Evolutionary conservation across 2,329 filamentous ascomycete genomes (phyloP), one percentile per base, ranked within the genome.

Genomic region (Stagonosporopsis chrysanthemi): DNA sequence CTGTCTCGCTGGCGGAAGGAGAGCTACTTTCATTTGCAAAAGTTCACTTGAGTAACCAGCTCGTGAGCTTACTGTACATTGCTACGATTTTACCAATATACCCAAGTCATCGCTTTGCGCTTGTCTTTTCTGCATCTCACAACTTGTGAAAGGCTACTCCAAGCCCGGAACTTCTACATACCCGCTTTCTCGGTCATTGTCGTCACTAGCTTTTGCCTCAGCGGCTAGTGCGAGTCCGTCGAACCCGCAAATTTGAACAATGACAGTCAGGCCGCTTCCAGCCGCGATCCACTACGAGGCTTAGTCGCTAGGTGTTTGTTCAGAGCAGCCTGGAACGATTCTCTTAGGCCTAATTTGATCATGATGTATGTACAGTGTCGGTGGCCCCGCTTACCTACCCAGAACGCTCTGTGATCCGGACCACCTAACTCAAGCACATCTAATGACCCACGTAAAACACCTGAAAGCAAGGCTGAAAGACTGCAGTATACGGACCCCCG

Each of bases 21-120:
- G 15, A 23, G 26, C 23, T 40, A 6, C 17, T 9, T 39, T 24
- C 44, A 19, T 29, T 44, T 44, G 14, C 24, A 44, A 22, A 29
- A 4, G 17, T 39, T 24, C 33, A 43, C 54, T 52, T 41, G 38
- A 39, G 54, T 48, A 26, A 42, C 31, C n/a, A 52, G 38, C 49
- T 52, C 39, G 48, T 31, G 38, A 40, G 31, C 24, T 14, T 14
- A 19, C 11, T 52, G 43, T 52, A 57, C 43, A 49, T 41, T 44
- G 43, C 33, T 33, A 52, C 24, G 6, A 44, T 52, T 29, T 11
- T 22, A 44, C 14, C 43, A 52, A 57, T 57, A 57, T 57, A 57
- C 54, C 54, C 54, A 35, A 52, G 43, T 35, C 36, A 15, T 40
- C 12, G 17, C 33, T 29, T 48, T 38, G 6, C 9, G 38, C 11